A percentile compares a stretch with the other conserved stretches of the same genome.
Conservation (phyloP, 495 filamentous ascomycete species). For the Lepidopterella palustris region DNA sequence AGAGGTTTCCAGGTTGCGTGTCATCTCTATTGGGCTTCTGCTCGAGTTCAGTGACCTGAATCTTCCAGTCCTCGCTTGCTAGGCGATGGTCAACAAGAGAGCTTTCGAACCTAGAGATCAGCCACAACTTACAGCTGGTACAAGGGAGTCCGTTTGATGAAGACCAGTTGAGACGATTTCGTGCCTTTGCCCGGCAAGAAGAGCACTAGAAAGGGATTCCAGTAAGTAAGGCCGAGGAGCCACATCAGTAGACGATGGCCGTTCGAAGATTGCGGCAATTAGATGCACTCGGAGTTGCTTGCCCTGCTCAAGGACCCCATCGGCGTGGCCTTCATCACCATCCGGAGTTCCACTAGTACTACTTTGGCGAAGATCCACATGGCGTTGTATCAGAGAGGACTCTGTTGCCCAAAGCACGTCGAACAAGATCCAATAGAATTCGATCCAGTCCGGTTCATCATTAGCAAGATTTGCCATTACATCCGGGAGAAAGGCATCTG, state of each 20-base stretch:
- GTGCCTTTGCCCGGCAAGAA: slow-evolving; percentile 10
- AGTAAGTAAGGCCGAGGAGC: slow-evolving; percentile 13
- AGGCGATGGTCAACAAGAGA: neutral
- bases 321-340: slow-evolving; percentile 6
- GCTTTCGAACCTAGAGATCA: neutral
- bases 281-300: slow-evolving; percentile 14
- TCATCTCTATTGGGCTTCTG: neutral
- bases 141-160: neutral
- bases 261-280: slow-evolving; percentile 19
- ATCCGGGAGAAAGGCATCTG: slow-evolving; percentile 17
- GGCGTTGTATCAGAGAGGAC: slow-evolving; percentile 20
- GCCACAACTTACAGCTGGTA: neutral
- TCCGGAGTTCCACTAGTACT: slow-evolving; percentile 5
- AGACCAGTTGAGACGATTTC: neutral
- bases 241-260: slow-evolving; percentile 10
- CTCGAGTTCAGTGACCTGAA: neutral
- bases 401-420: slow-evolving; percentile 26
- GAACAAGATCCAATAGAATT: slow-evolving; percentile 26
- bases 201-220: slow-evolving; percentile 15
- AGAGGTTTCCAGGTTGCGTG: neutral
- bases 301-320: slow-evolving; percentile 21
- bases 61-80: neutral
- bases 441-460: slow-evolving; percentile 23
- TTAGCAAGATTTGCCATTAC: slow-evolving; percentile 14
- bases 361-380: slow-evolving; percentile 20